Percentiles rank a stretch among this genome's conserved stretches.
phyloP scores from a whole-genome alignment of 108 stramenopile species.

The Conticribra weissflogii region DNA sequence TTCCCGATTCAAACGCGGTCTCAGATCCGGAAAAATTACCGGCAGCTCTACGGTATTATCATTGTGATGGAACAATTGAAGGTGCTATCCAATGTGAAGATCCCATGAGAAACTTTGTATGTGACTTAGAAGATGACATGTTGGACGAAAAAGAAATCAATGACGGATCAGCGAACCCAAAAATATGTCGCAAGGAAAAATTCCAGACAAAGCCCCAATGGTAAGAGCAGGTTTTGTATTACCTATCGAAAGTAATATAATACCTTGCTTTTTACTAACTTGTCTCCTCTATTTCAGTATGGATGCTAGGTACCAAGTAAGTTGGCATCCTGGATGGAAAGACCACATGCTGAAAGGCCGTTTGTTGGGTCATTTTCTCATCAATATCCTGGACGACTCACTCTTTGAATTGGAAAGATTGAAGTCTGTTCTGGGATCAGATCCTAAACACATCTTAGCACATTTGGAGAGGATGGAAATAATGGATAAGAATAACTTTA shows the following conservation, averaged over 20 bases:
- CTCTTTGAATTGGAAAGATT: constrained; percentile 19
- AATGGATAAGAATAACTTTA: constrained; percentile 7
- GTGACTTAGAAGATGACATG: constrained; percentile 27
- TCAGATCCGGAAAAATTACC: constrained; percentile 11
- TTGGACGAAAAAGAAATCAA: not conserved
- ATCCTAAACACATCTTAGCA: constrained; percentile 11
- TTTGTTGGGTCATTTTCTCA: constrained; percentile 32
- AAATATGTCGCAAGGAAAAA: constrained; percentile 6
- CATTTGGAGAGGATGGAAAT: constrained; percentile 12
- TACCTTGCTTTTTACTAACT: not conserved
- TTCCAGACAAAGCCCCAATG: constrained; percentile 13
- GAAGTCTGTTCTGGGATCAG: not conserved
- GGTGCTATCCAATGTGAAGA: constrained; percentile 39
- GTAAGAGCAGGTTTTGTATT: not conserved
- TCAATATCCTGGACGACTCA: constrained; percentile 33
- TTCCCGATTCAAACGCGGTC: constrained; percentile 27
- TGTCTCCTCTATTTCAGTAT: not conserved
- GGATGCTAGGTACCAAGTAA: constrained; percentile 30
- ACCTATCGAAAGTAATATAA: not conserved
- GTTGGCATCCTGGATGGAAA: constrained; percentile 47
- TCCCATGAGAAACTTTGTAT: constrained; percentile 39
- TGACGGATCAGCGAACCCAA: not conserved
- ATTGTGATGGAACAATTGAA: constrained; percentile 34
- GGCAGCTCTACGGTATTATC: constrained; percentile 24
- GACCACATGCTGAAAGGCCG: constrained; percentile 38